Base-by-base conservation (phyloP, 257 asterid species). In the Salvia miltiorrhiza region DNA sequence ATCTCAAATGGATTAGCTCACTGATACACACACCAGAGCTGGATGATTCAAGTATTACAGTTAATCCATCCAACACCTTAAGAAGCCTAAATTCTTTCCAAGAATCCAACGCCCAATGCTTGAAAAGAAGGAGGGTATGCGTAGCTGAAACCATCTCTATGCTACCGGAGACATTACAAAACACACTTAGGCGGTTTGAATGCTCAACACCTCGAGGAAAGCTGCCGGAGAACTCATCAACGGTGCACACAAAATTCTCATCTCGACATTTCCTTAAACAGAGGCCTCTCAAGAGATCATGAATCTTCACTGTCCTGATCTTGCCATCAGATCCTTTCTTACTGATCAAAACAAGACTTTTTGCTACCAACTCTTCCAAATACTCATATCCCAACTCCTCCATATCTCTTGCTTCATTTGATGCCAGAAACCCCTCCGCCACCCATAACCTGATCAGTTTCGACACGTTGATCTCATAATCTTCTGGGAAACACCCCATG, bases 201-300 rank as follows among this genome's bases (percentile, higher is more conserved):
- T 52, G 50, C 62, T 52, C 40, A 20, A 67, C 50, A 20, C 61
- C 71, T 32, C 13, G 4, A 2, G 52, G 63, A 52, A 67, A 67
- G 24, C 40, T 21, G 11, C 72, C 72, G 0, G 32, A 7, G 3
- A 50, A 50, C 3, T 67, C 52, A 67, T 35, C 7, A 19, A 67
- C 13, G 16, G 43, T 30, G 24, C 24, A 14, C 35, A 19, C 50
- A 35, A 52, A 67, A 6, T 50, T 50, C 24, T 67, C 63, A 20
- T 67, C 72, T 39, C 5, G 24, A 21, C 24, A 23, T 65, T 21
- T 65, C 20, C 57, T 49, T 20, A 65, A 10, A n/a, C 71, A 65
- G 61, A 65, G 71, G 17, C 49, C 71, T 49, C 71, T 65, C 71
- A 65, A 65, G n/a, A 65, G 20, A 17, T 64, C 70, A 47, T 64